A percentile compares a stretch with the other conserved stretches of the same genome.
phyloP scores from a whole-genome alignment of 2,329 filamentous ascomycete genomes.

The Calonectria naviculata region DNA sequence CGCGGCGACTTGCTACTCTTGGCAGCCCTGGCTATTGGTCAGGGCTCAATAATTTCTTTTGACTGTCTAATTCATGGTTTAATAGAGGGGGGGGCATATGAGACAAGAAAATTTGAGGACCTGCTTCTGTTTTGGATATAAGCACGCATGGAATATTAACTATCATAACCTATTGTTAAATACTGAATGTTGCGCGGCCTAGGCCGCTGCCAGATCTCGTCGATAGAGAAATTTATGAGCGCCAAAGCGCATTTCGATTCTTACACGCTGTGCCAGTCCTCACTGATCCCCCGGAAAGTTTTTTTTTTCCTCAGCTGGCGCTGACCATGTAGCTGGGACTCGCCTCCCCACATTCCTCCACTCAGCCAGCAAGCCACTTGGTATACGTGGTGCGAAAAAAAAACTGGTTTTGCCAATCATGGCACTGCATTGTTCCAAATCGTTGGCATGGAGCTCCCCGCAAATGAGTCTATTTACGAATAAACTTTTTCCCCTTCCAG shows the following conservation, averaged over 20 bases:
- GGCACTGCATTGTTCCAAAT: background rate
- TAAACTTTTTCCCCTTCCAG: background rate
- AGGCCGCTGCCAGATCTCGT: background rate
- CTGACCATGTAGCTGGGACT: background rate
- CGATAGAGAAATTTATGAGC: constrained; percentile 1
- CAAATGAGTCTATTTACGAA: background rate
- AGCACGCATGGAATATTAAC: background rate
- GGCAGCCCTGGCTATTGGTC: background rate
- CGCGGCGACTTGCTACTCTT: background rate
- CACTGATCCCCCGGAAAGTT: background rate
- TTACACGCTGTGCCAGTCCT: background rate
- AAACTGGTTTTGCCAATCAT: constrained; percentile 3
- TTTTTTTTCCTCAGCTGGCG: background rate
- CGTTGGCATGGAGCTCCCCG: background rate
- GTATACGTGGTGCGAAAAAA: background rate
- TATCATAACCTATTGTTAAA: constrained; percentile 13
- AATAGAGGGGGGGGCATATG: constrained; percentile 7
- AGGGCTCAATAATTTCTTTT: constrained; percentile 7
- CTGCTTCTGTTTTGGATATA: constrained; percentile 8
- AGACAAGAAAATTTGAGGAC: constrained; percentile 1
- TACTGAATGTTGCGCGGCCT: background rate
- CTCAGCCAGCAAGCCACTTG: background rate
- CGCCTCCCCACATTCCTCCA: background rate
- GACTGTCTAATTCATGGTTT: background rate
- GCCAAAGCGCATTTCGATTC: background rate